Evolutionary conservation across 352 stramenopile genomes (phyloP), one percentile per base, ranked within the genome.

Genomic region (Blastocystis sp.): DNA sequence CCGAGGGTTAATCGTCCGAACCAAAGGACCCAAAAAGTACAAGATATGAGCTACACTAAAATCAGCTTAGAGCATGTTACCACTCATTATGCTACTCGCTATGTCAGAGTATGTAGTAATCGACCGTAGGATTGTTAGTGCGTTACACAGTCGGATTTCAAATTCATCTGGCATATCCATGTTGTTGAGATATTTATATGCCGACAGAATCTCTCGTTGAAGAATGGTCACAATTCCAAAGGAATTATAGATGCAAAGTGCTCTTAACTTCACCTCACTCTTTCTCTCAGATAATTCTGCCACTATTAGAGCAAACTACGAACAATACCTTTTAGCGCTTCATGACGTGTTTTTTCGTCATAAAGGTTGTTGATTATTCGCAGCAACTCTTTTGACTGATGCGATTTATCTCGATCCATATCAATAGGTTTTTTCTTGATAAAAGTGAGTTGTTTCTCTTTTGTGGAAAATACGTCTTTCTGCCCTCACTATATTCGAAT

Each of bases 201-300:
- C 73, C 3, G 30, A 47, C 6, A 85, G 47, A 43, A 85, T 85
- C 26, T 85, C 73, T 45, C 53, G 47, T 45, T 85, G 73, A 1
- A 85, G 73, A 45, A 85, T 85, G 5, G 73, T 85, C 50, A 85
- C 73, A 26, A 85, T 85, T 41, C 73, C 73, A 34, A 69, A 85
- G 20, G 43, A 66, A 85, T 85, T 85, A 39, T 69, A 85, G n/a
- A 85, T 43, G 56, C 73, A 85, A 0, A 45, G 30, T 11, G 47
- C 50, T n/a, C 73, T 59, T 13, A 66, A 1, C 20, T 59, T 43
- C n/a, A 41, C 55, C 37, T 85, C 47, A 62, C 73, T 66, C 39
- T 85, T 85, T 55, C 39, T 59, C 50, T 85, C 47, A 56, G 73
- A 85, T 6, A 85, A 45, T 34, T 66, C 73, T 54, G 2, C 4